A percentile compares a stretch with the other conserved stretches of the same genome.
Conservation (phyloP, 768 basidiomycete species). For the Boletus vermiculosoides region DNA sequence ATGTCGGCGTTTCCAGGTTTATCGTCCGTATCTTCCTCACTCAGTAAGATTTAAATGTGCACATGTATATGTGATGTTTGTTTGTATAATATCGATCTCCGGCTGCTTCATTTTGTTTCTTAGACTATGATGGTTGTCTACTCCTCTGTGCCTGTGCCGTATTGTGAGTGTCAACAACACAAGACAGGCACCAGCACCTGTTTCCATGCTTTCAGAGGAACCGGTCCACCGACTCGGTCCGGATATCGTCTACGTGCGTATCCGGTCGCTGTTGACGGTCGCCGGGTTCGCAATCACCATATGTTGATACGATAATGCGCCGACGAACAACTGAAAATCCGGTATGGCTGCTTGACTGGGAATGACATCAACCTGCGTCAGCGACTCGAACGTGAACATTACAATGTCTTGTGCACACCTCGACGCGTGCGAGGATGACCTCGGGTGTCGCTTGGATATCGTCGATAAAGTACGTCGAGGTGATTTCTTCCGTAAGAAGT, state of each 20-base stretch:
- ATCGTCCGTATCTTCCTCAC: not conserved
- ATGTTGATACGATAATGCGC: conserved; percentile 48
- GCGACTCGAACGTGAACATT: conserved; percentile 51
- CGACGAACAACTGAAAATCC: conserved; percentile 52
- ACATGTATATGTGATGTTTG: not conserved
- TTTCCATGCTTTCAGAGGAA: not conserved
- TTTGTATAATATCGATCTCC: not conserved
- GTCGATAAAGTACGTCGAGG: conserved; percentile 29
- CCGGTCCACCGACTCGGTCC: conserved; percentile 20
- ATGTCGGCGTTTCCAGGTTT: too few relatives aligned
- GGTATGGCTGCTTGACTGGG: conserved; percentile 57
- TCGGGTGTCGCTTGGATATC: conserved; percentile 21
- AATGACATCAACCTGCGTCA: conserved; percentile 33
- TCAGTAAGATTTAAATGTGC: too few relatives aligned
- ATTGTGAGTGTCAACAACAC: conserved; percentile 48
- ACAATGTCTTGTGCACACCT: conserved; percentile 44
- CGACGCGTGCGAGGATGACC: conserved; percentile 36
- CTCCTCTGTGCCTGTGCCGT: conserved; percentile 53
- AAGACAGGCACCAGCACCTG: not conserved
- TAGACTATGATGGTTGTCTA: conserved; percentile 7
- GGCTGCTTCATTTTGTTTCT: not conserved
- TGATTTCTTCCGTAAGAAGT: conserved; percentile 50
- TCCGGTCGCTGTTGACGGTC: conserved; percentile 58
- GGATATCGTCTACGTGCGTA: conserved; percentile 67
- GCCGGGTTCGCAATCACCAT: conserved; percentile 50